These are phyloP conservation scores for Xylariaceae sp. DNA, from an alignment of 2,329 filamentous ascomycete genomes.

Conservation along the genomic window DNA sequence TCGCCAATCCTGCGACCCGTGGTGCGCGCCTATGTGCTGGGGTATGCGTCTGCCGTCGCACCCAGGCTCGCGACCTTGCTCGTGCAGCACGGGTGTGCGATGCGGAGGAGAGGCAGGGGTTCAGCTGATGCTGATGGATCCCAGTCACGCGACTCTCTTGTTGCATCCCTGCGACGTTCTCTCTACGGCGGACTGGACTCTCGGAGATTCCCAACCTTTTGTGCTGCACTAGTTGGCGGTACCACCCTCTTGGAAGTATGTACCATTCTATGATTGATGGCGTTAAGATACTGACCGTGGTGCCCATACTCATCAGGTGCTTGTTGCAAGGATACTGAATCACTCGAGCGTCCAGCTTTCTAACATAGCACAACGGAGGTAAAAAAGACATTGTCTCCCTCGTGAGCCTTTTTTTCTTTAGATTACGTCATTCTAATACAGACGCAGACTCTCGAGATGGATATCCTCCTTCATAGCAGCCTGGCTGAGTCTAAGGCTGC, in stretches of 20 bases:
- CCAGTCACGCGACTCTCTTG: constrained; percentile 26
- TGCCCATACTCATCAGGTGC: constrained; percentile 8
- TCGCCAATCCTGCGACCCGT: constrained; percentile 50
- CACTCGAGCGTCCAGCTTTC: constrained; percentile 22
- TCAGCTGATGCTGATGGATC: constrained; percentile 21
- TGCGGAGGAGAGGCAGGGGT: constrained; percentile 30
- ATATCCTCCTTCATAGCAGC: constrained; percentile 53
- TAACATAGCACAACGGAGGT: constrained; percentile 29
- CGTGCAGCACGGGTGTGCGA: constrained; percentile 44
- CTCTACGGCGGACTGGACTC: constrained; percentile 47
- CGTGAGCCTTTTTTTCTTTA: too few species aligned
- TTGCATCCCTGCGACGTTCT: constrained; percentile 35
- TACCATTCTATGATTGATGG: not conserved
- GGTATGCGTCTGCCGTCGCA: constrained; percentile 54
- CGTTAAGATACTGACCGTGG: constrained; percentile 7
- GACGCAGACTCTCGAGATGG: constrained; percentile 48
- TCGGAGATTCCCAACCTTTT: constrained; percentile 58
- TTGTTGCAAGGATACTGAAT: constrained; percentile 23
- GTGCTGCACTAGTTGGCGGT: constrained; percentile 54
- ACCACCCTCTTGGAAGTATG: constrained; percentile 56
- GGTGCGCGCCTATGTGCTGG: constrained; percentile 54
- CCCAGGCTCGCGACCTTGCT: constrained; percentile 52
- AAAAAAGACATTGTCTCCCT: too few species aligned
- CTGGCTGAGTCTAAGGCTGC: constrained; percentile 51
- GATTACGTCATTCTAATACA: constrained; percentile 16